phyloP scores from a whole-genome alignment of 2,329 filamentous ascomycete species.

The Pseudogymnoascus sp. region DNA sequence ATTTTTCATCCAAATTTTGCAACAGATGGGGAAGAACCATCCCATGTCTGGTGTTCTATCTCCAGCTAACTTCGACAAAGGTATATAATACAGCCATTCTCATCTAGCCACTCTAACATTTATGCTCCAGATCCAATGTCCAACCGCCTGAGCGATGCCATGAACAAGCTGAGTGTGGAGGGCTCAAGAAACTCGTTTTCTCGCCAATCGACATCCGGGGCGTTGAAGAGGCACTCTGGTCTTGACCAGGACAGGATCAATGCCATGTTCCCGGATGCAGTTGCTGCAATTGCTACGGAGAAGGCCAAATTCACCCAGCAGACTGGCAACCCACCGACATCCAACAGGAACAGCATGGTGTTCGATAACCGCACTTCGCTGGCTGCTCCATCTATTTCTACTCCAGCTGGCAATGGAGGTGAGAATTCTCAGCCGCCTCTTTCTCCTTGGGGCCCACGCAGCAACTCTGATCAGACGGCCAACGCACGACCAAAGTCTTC shows the following conservation, averaged over 20 bases:
- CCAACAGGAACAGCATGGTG: constrained; percentile 83
- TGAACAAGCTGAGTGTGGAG: constrained; percentile 89
- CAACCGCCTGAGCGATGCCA: constrained; percentile 87
- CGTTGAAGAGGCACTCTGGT: constrained; percentile 81
- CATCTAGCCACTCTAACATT: background rate
- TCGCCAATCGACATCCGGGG: constrained; percentile 68
- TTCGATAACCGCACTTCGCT: constrained; percentile 69
- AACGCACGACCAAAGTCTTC: constrained; percentile 67
- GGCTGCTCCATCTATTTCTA: constrained; percentile 66
- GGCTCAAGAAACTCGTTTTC: constrained; percentile 79
- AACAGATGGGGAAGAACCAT: constrained; percentile 98
- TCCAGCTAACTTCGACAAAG: constrained; percentile 94
- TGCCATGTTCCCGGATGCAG: constrained; percentile 98
- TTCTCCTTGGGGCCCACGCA: constrained; percentile 69
- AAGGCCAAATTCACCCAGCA: constrained; percentile 97
- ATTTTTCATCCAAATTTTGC: constrained; percentile 97
- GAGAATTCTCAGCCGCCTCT: constrained; percentile 60
- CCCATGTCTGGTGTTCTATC: constrained; percentile 94
- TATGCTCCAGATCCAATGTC: constrained; percentile 78
- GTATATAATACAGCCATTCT: constrained; percentile 40
- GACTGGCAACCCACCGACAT: constrained; percentile 80
- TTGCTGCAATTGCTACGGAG: constrained; percentile 95
- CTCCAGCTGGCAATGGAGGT: constrained; percentile 51
- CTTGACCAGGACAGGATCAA: constrained; percentile 91
- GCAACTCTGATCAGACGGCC: constrained; percentile 35